Evolutionary conservation across 257 asterid genomes (phyloP), one percentile per base, ranked within the genome.

Genomic region (Primulina huaijiensis): DNA sequence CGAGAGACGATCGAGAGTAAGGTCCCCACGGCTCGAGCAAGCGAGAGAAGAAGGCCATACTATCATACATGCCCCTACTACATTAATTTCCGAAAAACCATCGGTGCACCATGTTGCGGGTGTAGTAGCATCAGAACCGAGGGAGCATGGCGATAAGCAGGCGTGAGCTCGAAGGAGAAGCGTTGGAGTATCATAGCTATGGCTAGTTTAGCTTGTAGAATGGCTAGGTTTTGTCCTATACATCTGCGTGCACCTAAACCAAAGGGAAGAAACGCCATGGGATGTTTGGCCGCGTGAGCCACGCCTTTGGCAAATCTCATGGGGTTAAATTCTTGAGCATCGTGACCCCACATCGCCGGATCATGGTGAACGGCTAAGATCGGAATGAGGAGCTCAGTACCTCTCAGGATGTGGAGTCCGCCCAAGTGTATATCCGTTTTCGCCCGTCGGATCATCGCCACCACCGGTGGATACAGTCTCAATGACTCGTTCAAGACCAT

Each of bases 51-150:
- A 38, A 38, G 50, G 50, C 50, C 40, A 38, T 9, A 31, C 34
- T 31, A 31, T 31, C 34, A 31, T 4, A 31, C 34, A 31, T 3
- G 34, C 5, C 5, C 5, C 5, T 3, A 31, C 7, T 31, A 8
- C 3, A 38, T 38, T 72, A 92, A 81, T 73, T 84, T 88, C 8
- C 86, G 78, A 73, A 93, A 88, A 50, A 87, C 85, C 19, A 93
- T 75, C 1, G 94, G 98, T 1, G 97, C 97, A 16, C 98, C 98
- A 67, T 87, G 76, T 37, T 87, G 97, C 0, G 97, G 98, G 72
- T 81, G 80, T 8, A 90, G 71, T 14, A 88, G 78, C 90, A 93
- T 87, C 4, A 76, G 83, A 2, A 90, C 79, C 0, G 87, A 65
- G 0, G 98, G 98, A 16, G 97, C 88, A 73, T 90, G 97, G 30